phyloP scores from a whole-genome alignment of 2,329 filamentous ascomycete species.

The Cryphonectria japonica region DNA sequence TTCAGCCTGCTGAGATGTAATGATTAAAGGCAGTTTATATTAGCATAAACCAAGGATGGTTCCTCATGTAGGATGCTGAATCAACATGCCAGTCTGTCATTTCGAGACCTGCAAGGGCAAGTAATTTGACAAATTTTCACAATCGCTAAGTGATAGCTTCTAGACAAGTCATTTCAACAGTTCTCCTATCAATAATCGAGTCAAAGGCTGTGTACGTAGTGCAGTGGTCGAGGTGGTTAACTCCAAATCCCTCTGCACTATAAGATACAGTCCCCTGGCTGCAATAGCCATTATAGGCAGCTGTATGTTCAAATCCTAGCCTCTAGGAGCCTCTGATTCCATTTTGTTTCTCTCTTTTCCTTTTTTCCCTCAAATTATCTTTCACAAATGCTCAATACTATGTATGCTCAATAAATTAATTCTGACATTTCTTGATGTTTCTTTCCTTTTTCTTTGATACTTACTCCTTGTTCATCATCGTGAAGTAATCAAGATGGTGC shows the following conservation, averaged over 20 bases:
- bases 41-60: not conserved
- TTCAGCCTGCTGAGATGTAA: conserved; percentile 38
- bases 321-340: too few relatives aligned
- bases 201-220: not conserved
- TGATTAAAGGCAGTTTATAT: not conserved
- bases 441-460: too few relatives aligned
- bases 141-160: not conserved
- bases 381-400: too few relatives aligned
- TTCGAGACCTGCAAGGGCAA: not conserved
- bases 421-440: too few relatives aligned
- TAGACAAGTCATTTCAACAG: not conserved
- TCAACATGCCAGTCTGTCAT: not conserved
- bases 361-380: too few relatives aligned
- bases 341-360: too few relatives aligned
- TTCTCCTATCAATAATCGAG: not conserved
- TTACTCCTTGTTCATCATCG: too few relatives aligned
- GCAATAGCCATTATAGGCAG: not conserved
- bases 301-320: too few relatives aligned
- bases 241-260: conserved; percentile 1
- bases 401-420: too few relatives aligned
- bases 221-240: not conserved
- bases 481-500: too few relatives aligned
- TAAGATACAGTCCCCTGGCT: not conserved
- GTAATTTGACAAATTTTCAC: too few relatives aligned
- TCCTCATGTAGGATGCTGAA: not conserved